Conservation (phyloP, 176 grass and related monocot species). For the Oryza meridionalis region DNA sequence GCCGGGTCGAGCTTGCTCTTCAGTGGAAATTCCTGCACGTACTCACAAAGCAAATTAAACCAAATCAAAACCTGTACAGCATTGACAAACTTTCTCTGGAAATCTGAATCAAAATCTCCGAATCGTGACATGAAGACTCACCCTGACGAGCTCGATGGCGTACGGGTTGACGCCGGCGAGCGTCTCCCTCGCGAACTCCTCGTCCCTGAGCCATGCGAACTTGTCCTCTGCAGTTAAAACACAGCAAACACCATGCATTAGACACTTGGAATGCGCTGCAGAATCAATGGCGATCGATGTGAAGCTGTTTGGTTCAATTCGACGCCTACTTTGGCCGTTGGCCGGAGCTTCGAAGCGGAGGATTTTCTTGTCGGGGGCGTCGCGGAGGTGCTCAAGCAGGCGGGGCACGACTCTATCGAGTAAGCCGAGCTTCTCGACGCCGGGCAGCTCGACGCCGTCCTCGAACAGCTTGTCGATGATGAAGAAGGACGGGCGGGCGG, state of each 20-base stretch:
- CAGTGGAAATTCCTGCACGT: constrained; percentile 58
- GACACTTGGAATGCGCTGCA: not conserved
- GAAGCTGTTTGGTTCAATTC: too few relatives aligned
- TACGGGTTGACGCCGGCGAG: constrained; percentile 78
- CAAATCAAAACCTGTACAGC: not conserved
- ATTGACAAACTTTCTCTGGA: not conserved
- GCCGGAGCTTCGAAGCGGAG: constrained; percentile 55
- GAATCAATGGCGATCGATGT: too few relatives aligned
- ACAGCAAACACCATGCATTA: not conserved
- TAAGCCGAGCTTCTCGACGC: constrained; percentile 33
- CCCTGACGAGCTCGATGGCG: constrained; percentile 74
- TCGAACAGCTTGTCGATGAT: constrained; percentile 71
- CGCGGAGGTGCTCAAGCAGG: constrained; percentile 42
- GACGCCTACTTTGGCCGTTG: constrained; percentile 53
- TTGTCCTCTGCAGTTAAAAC: constrained; percentile 58
- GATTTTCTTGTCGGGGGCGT: constrained; percentile 29
- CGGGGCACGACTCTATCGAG: constrained; percentile 48
- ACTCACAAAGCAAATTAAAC: not conserved
- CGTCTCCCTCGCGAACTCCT: constrained; percentile 85
- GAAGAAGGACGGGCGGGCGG: constrained; percentile 47
- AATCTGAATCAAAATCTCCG: too few relatives aligned
- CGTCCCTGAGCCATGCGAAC: constrained; percentile 77
- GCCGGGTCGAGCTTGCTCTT: constrained; percentile 77
- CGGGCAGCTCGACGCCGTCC: constrained; percentile 56
- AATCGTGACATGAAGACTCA: not conserved